Conservation (phyloP, 2,329 filamentous ascomycete genomes). For the Epichloe scottii region DNA sequence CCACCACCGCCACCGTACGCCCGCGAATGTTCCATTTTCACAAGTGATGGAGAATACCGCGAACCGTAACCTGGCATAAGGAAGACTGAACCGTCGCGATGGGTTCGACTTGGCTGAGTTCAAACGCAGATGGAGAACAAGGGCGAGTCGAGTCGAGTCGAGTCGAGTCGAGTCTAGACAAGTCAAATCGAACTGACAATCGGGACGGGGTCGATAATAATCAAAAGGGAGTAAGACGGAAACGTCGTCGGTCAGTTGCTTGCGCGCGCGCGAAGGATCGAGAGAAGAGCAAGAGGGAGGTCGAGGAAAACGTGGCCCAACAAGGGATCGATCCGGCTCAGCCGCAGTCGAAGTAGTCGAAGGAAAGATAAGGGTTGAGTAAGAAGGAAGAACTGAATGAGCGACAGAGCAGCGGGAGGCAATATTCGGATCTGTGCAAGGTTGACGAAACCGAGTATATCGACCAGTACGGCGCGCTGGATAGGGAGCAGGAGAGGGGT, state of each 20-base stretch:
- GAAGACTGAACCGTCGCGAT: slow-evolving; percentile 12
- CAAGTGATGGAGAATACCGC: slow-evolving; percentile 58
- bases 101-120: not conserved
- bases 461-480: not conserved
- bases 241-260: slow-evolving; percentile 1
- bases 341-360: slow-evolving; percentile 7
- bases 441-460: not conserved
- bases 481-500: not conserved
- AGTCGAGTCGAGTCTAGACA: not conserved
- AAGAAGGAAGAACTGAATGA: slow-evolving; percentile 5
- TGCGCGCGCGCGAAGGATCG: not conserved
- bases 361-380: not conserved
- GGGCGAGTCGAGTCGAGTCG: not conserved
- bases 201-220: not conserved
- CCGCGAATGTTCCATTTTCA: slow-evolving; percentile 67
- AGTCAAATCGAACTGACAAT: not conserved
- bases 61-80: slow-evolving; percentile 68
- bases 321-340: slow-evolving; percentile 8
- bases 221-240: not conserved
- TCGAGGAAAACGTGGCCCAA: slow-evolving; percentile 1
- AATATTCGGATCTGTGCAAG: not conserved
- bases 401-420: slow-evolving; percentile 5
- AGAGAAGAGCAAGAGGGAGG: not conserved
- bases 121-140: not conserved
- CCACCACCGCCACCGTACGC: slow-evolving; percentile 36